Base-by-base conservation (phyloP, 768 basidiomycete genomes). In the Holtermannia corniformis region DNA sequence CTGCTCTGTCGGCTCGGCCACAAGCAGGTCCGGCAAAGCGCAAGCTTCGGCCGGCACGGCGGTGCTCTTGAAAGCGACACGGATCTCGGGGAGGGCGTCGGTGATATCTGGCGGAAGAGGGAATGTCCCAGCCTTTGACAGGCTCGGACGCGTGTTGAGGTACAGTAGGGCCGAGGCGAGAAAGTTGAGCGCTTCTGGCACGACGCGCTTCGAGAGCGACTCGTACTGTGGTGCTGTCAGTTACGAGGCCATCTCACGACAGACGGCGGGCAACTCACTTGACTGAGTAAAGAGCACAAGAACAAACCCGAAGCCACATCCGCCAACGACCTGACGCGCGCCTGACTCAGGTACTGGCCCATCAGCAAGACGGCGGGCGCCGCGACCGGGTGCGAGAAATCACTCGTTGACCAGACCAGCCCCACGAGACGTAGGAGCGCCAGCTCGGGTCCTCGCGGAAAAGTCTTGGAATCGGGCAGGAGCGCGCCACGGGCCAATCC, bases 121-220 rank as follows among this genome's bases (percentile, higher is more conserved):
- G 32, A 37, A 37, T 16, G 32, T 37, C 32, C 32, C 32, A 16
- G 32, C 32, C 32, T 37, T 37, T 7, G 32, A 7, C 10, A 37
- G 32, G 16, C 10, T 7, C 7, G 32, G 10, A 7, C 32, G 7
- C 7, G 32, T 7, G 32, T 37, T 37, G 32, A 37, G 32, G 44
- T 57, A 62, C 26, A 89, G 75, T 37, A 89, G 70, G 12, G 81
- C 67, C 57, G 84, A 84, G 28, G 82, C 71, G 41, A 86, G 63
- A 72, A 97, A 95, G 69, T 86, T 92, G 51, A 88, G 66, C 5
- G 81, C 86, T 72, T 99, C 95, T 0, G 95, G 95, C 3, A 92
- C 81, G 23, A 91, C 74, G 19, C 92, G 82, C 63, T 87, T 88
- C 2, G 90, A 92, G 23, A 87, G 72, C 37, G 72, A 68, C 74